Conservation (phyloP, 441 rosid genomes). For the Lepidium campestre region DNA sequence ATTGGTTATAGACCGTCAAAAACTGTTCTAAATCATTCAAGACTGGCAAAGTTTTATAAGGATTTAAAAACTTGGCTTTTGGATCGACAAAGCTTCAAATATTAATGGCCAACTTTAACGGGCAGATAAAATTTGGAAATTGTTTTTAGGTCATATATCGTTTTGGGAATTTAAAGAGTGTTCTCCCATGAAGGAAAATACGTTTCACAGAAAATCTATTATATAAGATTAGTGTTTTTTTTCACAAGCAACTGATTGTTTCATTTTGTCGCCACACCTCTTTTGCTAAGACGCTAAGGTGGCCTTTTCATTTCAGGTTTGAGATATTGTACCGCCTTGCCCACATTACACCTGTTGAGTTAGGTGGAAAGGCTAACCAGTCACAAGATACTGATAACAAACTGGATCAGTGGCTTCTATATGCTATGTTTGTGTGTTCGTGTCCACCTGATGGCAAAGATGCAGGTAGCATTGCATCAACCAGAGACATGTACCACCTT, state of each 20-base stretch:
- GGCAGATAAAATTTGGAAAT: background rate
- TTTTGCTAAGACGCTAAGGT: conserved; percentile 10
- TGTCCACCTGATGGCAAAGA: conserved; percentile 92
- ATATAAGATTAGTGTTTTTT: conserved; percentile 4
- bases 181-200: background rate
- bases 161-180: background rate
- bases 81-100: conserved; percentile 1
- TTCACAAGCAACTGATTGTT: background rate
- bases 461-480: conserved; percentile 73
- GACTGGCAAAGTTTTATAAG: background rate
- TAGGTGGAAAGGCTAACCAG: conserved; percentile 93
- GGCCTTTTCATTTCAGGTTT: conserved; percentile 46
- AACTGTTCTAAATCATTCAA: background rate
- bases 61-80: background rate
- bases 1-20: background rate
- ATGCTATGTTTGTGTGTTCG: conserved; percentile 96
- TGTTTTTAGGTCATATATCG: background rate
- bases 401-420: conserved; percentile 98
- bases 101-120: background rate
- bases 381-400: conserved; percentile 90
- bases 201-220: background rate
- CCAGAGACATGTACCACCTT: conserved; percentile 89
- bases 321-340: conserved; percentile 86
- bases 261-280: background rate
- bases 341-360: conserved; percentile 84